A percentile compares a stretch with the other conserved stretches of the same genome.
Evolutionary conservation across 1,284 basidiomycete species (phyloP).

Genomic region (Coniferiporia weirii): DNA sequence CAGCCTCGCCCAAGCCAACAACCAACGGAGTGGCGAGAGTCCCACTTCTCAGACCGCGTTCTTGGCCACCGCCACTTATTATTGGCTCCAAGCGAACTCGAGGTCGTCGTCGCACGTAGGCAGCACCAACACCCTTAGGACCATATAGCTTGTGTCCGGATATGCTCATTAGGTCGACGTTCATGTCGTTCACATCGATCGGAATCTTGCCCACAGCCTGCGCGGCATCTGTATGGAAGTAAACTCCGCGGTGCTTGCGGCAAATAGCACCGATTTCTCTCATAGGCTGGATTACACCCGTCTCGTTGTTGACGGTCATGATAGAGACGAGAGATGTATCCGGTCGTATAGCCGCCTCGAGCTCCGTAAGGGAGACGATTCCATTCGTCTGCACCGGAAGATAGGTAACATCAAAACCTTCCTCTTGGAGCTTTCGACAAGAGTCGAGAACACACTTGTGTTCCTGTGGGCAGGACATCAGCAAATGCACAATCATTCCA

Average conservation of each 20-base stretch:
- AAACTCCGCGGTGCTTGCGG: conserved; percentile 80
- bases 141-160: conserved; percentile 99
- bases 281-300: conserved; percentile 96
- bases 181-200: conserved; percentile 92
- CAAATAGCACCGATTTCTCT: conserved; percentile 90
- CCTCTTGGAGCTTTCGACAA: conserved; percentile 90
- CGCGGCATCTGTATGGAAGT: conserved; percentile 97
- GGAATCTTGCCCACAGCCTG: conserved; percentile 93
- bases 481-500: neutral
- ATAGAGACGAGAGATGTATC: conserved; percentile 89
- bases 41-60: conserved; percentile 91
- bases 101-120: conserved; percentile 90
- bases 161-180: conserved; percentile 94
- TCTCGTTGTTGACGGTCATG: conserved; percentile 99
- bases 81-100: conserved; percentile 94
- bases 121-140: conserved; percentile 94
- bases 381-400: conserved; percentile 90
- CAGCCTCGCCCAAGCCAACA: conserved; percentile 95
- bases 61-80: conserved; percentile 95
- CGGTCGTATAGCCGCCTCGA: conserved; percentile 82
- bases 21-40: conserved; percentile 88
- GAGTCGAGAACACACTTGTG: conserved; percentile 99
- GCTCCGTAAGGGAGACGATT: conserved; percentile 68
- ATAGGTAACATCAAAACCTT: conserved; percentile 98
- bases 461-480: conserved; percentile 53